Evolutionary conservation across 495 filamentous ascomycete genomes (phyloP), one percentile per base, ranked within the genome.

Genomic region (Lepraria neglecta): DNA sequence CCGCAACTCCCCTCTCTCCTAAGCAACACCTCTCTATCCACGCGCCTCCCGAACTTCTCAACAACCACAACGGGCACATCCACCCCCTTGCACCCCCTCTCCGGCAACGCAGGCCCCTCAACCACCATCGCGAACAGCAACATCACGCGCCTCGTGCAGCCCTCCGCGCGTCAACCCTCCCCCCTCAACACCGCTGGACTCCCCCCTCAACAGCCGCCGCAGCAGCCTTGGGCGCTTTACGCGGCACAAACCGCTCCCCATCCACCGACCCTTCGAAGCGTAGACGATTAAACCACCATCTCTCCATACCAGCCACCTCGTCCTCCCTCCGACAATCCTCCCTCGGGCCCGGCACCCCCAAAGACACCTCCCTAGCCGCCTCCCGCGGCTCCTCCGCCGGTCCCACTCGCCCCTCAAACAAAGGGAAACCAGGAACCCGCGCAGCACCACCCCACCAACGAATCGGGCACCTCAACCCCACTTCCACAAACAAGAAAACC

Each of bases 321-420:
- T 91, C 89, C 51, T 84, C 82, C 35, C 80, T 95, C 4, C 84
- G 91, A 0, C 91, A 95, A 70, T 83, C 88, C 0, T 95, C 90
- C 3, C 72, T 92, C 6, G 89, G 90, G 3, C 91, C 89, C 0
- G 87, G 88, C 9, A 96, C 90, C 3, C 91, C 91, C n/a, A 94
- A 94, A 73, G 80, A 15, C 4, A 30, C 82, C 3, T 83, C 81
- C 0, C 87, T 88, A 2, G 44, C 47, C 28, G 56, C 63, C 47
- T 58, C 65, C 17, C 67, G 67, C 35, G 58, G 65, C 21, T 43
- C 45, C 38, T 60, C 53, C 47, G 67, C 67, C 10, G 67, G 65
- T 21, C 67, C 67, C 15, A 57, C 62, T 9, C 59, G 66, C 12
- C 56, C 60, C 24, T 31, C 56, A 27, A 52, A 57, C 21, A 68